phyloP scores from a whole-genome alignment of 2,329 filamentous ascomycete species.

The Aschersonia sp. region DNA sequence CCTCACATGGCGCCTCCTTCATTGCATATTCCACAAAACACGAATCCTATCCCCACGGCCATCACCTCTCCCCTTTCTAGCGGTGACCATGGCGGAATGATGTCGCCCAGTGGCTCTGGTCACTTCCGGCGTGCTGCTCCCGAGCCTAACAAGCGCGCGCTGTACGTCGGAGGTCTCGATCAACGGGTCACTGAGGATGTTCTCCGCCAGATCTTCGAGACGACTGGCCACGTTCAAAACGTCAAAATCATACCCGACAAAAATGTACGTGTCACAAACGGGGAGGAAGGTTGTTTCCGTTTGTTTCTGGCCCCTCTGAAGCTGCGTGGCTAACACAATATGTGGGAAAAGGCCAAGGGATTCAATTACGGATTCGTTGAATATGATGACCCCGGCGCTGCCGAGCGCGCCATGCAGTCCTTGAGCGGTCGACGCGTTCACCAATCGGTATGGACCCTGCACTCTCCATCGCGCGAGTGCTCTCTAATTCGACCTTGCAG shows the following conservation, averaged over 20 bases:
- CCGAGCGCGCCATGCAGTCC: constrained; percentile 93
- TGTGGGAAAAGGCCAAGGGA: constrained; percentile 58
- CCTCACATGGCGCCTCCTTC: constrained; percentile 81
- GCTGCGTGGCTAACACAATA: constrained; percentile 15
- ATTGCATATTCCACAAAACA: constrained; percentile 91
- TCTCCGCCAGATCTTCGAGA: constrained; percentile 95
- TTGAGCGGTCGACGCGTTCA: constrained; percentile 92
- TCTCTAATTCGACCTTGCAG: constrained; percentile 28
- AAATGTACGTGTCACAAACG: constrained; percentile 55
- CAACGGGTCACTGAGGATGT: constrained; percentile 93
- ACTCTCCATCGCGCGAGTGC: background rate
- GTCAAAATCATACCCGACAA: constrained; percentile 99
- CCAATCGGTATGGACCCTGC: constrained; percentile 52
- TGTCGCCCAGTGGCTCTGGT: constrained; percentile 74
- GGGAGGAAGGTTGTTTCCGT: constrained; percentile 3
- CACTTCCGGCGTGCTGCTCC: constrained; percentile 84
- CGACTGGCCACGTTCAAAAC: constrained; percentile 92
- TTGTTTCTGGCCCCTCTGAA: background rate
- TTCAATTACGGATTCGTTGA: constrained; percentile 99
- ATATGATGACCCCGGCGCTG: constrained; percentile 93
- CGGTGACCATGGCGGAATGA: constrained; percentile 47
- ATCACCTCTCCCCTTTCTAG: constrained; percentile 78
- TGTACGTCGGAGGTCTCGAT: constrained; percentile 92
- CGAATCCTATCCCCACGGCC: constrained; percentile 83
- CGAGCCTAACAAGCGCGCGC: constrained; percentile 94